Conservation (phyloP, 1,139 yeast species). For the Taiozyma onychis region DNA sequence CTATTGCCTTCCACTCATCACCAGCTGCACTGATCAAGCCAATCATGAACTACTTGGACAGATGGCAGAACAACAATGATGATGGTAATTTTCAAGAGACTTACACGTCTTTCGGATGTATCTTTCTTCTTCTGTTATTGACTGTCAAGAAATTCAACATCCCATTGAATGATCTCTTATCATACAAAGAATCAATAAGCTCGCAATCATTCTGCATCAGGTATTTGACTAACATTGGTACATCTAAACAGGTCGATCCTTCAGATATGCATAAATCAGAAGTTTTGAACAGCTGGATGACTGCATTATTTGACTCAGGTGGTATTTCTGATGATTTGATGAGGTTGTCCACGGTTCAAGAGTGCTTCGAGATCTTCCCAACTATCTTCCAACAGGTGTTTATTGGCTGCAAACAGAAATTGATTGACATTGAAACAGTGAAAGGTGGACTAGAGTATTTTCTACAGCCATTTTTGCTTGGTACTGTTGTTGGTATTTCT, state of each 20-base stretch:
- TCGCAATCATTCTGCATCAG: conserved; percentile 22
- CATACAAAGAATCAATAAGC: conserved; percentile 12
- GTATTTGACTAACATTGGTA: conserved; percentile 20
- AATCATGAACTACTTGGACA: conserved; percentile 29
- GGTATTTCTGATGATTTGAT: conserved; percentile 84
- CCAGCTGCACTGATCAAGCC: conserved; percentile 25
- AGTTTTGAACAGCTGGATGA: conserved; percentile 69
- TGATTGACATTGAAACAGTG: conserved; percentile 44
- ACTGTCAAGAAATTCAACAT: conserved; percentile 42
- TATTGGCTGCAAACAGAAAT: conserved; percentile 49
- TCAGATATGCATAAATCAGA: conserved; percentile 24
- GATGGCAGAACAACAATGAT: conserved; percentile 34
- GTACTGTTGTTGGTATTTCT: conserved; percentile 39
- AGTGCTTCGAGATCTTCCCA: conserved; percentile 66
- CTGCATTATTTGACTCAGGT: conserved; percentile 76
- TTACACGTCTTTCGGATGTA: conserved; percentile 62
- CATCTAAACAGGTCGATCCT: conserved; percentile 12
- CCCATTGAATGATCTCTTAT: conserved; percentile 24
- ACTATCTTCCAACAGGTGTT: conserved; percentile 70
- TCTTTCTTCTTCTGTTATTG: conserved; percentile 44
- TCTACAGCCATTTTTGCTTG: conserved; percentile 51
- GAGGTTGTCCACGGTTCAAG: conserved; percentile 59
- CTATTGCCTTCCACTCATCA: conserved; percentile 29
- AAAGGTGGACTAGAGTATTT: conserved; percentile 62
- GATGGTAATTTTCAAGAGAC: conserved; percentile 60